Evolutionary conservation across 2,329 filamentous ascomycete genomes (phyloP).

Genomic region (Phoma sp.): DNA sequence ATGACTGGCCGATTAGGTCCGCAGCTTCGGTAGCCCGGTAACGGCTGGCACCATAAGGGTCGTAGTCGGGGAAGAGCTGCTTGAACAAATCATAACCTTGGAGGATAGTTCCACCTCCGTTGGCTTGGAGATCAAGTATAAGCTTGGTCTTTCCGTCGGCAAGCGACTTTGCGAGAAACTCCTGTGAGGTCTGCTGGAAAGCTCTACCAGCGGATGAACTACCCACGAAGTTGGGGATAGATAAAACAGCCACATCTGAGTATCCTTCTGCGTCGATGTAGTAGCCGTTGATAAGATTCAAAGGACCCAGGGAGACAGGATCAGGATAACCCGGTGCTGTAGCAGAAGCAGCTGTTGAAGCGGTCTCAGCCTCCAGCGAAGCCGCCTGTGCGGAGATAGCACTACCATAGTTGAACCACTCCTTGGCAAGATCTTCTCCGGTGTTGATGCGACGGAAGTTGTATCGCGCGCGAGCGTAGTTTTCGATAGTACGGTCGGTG

Average conservation of each 20-base stretch:
- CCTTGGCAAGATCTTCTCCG: constrained; percentile 51
- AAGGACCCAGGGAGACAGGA: constrained; percentile 49
- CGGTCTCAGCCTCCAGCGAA: constrained; percentile 3
- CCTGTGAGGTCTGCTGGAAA: constrained; percentile 53
- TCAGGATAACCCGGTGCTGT: constrained; percentile 53
- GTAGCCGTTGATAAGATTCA: constrained; percentile 56
- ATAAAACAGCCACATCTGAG: constrained; percentile 55
- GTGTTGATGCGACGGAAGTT: constrained; percentile 51
- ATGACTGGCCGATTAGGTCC: constrained; percentile 54
- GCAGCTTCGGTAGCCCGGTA: constrained; percentile 59
- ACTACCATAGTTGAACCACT: constrained; percentile 46
- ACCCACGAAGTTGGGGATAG: constrained; percentile 51
- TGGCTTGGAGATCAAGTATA: constrained; percentile 66
- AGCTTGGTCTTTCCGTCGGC: constrained; percentile 65
- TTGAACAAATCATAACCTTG: constrained; percentile 69
- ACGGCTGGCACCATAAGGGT: constrained; percentile 60
- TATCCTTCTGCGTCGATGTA: constrained; percentile 54
- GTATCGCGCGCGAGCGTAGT: constrained; percentile 52
- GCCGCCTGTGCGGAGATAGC: constrained; percentile 3
- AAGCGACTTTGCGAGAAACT: constrained; percentile 53
- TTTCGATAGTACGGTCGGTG: constrained; percentile 48
- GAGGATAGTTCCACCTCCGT: constrained; percentile 66
- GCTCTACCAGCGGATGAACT: constrained; percentile 23
- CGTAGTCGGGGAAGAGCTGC: constrained; percentile 60
- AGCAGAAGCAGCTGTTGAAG: constrained; percentile 19